Conservation (phyloP, 1,284 basidiomycete species). For the Schizophyllum amplum region DNA sequence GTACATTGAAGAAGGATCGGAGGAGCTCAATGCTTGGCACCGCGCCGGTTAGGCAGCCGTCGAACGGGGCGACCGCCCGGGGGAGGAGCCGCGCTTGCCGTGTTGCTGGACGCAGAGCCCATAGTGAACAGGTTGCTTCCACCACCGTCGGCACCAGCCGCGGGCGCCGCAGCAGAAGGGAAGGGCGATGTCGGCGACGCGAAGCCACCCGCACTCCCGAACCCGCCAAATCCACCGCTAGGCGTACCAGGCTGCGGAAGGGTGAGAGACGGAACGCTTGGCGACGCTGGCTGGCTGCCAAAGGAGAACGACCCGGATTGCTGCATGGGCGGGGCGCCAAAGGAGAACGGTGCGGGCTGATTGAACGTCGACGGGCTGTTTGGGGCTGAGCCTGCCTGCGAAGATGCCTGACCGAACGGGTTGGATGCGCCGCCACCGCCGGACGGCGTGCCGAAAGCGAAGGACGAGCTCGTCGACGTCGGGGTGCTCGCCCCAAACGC, state of each 20-base stretch:
- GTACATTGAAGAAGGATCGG: neutral
- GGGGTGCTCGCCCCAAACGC: constrained; percentile 31
- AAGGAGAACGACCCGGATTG: constrained; percentile 31
- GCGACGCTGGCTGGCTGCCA: constrained; percentile 52
- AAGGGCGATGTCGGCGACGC: neutral
- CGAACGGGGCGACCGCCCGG: neutral
- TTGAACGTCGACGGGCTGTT: constrained; percentile 46
- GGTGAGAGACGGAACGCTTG: constrained; percentile 30
- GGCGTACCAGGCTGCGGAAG: constrained; percentile 27
- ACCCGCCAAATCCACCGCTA: constrained; percentile 24
- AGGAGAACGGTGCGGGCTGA: constrained; percentile 32
- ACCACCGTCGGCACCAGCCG: neutral
- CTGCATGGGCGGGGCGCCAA: constrained; percentile 22
- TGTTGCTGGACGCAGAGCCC: neutral
- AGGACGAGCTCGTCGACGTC: constrained; percentile 24
- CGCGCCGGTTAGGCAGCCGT: neutral
- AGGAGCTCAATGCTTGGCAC: neutral
- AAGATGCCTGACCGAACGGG: constrained; percentile 26
- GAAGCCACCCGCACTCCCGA: neutral
- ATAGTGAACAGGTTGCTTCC: constrained; percentile 12
- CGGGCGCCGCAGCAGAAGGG: neutral
- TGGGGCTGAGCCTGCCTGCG: constrained; percentile 34
- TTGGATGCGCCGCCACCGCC: constrained; percentile 32
- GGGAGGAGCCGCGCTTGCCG: neutral
- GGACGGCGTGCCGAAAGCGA: constrained; percentile 25